These are phyloP conservation scores for Chaetothyriales sp. DNA, from an alignment of 2,329 filamentous ascomycete genomes.

Conservation along the genomic window DNA sequence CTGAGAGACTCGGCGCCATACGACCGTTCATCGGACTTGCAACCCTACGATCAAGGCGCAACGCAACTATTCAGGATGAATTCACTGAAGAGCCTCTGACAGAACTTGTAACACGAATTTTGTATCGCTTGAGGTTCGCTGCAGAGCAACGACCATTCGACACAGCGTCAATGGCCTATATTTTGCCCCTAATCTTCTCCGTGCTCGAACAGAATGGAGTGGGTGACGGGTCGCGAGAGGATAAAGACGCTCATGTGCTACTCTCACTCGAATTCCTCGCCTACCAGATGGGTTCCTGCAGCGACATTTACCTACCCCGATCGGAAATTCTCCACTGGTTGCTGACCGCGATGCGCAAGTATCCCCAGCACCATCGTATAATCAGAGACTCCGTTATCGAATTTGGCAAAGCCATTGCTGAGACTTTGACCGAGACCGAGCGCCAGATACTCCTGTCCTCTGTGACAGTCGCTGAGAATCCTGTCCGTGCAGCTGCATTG, in stretches of 20 bases:
- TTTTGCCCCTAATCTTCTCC: constrained; percentile 66
- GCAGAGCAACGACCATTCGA: constrained; percentile 93
- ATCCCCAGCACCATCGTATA: constrained; percentile 86
- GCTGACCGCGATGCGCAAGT: constrained; percentile 71
- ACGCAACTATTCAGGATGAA: constrained; percentile 57
- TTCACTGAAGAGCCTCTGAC: constrained; percentile 70
- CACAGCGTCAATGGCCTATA: constrained; percentile 71
- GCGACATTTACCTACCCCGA: constrained; percentile 62
- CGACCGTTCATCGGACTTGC: constrained; percentile 78
- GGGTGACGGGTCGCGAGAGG: constrained; percentile 52
- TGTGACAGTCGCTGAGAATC: constrained; percentile 60
- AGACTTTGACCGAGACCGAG: constrained; percentile 62
- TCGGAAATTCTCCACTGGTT: constrained; percentile 57
- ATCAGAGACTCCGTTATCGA: constrained; percentile 87
- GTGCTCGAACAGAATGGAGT: constrained; percentile 70
- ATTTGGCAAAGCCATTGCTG: constrained; percentile 68
- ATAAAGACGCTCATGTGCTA: constrained; percentile 77
- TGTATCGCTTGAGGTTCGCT: constrained; percentile 81
- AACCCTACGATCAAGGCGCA: constrained; percentile 64
- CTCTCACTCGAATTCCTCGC: constrained; percentile 77
- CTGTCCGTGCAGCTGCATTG: constrained; percentile 70
- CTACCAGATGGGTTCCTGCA: constrained; percentile 72
- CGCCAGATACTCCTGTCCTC: constrained; percentile 64
- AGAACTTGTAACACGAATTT: constrained; percentile 67
- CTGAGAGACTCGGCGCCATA: constrained; percentile 59